A percentile compares a stretch with the other conserved stretches of the same genome.
These are phyloP conservation scores for Volvox carteri DNA, from an alignment of 163 green algal species.

Conservation along the genomic window DNA sequence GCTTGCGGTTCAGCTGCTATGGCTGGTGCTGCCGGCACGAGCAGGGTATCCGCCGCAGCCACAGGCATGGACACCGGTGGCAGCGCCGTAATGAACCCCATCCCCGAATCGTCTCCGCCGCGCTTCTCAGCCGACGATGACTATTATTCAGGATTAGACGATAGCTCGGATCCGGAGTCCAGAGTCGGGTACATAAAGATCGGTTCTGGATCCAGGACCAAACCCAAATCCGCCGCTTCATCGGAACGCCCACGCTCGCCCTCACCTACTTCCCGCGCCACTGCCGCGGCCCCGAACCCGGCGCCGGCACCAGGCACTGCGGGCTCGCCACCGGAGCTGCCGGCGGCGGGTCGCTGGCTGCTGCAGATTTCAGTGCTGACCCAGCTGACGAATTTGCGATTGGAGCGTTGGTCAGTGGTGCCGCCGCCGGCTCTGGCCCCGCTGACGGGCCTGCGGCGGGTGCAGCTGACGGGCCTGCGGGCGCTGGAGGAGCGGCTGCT, in stretches of 20 bases:
- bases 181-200: not conserved
- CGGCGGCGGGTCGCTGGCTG: not conserved
- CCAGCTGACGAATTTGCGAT: slow-evolving; percentile 26
- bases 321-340: not conserved
- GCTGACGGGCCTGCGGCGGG: slow-evolving; percentile 5
- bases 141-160: not conserved
- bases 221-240: not conserved
- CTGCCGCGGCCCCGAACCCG: not conserved
- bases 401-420: slow-evolving; percentile 28
- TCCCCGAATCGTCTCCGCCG: too few species aligned
- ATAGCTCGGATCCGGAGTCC: not conserved
- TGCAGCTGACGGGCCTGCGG: slow-evolving; percentile 28
- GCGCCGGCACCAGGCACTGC: not conserved
- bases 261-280: not conserved
- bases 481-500: not conserved
- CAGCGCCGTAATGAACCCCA: too few species aligned
- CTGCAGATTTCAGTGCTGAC: slow-evolving; percentile 30
- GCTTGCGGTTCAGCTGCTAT: not conserved
- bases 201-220: not conserved
- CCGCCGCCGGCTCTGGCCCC: slow-evolving; percentile 34
- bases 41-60: too few species aligned
- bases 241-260: not conserved
- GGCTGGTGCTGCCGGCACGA: too few species aligned
- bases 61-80: too few species aligned
- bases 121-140: too few species aligned